Evolutionary conservation across 345 rosid genomes (phyloP), one percentile per base, ranked within the genome.

Genomic region (Citropsis articulata): DNA sequence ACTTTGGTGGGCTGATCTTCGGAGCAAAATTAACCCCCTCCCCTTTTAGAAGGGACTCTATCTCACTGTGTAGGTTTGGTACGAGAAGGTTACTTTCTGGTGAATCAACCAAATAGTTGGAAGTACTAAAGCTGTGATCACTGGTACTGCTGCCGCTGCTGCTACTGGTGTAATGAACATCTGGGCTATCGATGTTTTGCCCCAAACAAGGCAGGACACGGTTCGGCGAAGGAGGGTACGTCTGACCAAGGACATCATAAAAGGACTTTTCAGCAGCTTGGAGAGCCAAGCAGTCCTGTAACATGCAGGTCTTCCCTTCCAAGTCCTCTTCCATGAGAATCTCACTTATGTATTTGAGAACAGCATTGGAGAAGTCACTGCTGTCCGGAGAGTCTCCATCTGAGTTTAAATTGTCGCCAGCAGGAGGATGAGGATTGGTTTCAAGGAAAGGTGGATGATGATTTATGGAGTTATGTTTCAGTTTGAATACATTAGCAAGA

Each of bases 321-420:
- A 92, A 71, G 70, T 90, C 93, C 83, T 94, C 98, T 73, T 92
- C 98, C 98, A 93, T 89, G 55, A 93, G 91, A 78, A 93, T 91
- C 73, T 91, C 94, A 75, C 83, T 86, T 66, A 91, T 93, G 86
- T 81, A 93, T 81, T 89, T 93, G 59, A 93, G 86, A 72, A 88
- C 81, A 48, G 83, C 83, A 65, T 73, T 82, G 66, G 81, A 72
- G 50, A 81, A 83, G 76, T 84, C 87, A 42, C 69, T 68, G 28
- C 69, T 81, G 48, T 74, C 86, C 30, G 80, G 72, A 27, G 85
- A 85, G 38, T 84, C 83, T 59, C 69, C 85, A 76, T 85, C 80
- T 2, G 77, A 70, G 77, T 33, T 69, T 4, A 73, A 74, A 60
- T 73, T 50, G 71, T 64, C 63, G 16, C 12, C 19, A 4, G 79